Base-by-base conservation (phyloP, 345 rosid species). In the Moricandia moricandioides region DNA sequence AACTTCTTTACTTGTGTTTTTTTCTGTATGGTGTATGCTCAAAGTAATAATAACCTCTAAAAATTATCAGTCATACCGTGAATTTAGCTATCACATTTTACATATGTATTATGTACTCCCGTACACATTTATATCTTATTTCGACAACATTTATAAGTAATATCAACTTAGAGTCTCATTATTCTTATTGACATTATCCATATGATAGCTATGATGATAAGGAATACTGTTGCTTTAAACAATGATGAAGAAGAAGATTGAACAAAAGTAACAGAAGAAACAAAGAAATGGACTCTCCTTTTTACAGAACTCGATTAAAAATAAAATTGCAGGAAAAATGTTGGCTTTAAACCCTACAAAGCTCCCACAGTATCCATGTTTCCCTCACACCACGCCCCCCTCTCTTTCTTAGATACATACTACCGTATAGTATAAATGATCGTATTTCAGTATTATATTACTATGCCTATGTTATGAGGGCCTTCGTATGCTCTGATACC, bases 271-370 rank as follows among this genome's bases (percentile, higher is more conserved):
- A 26, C 63, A 78, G 77, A 78, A 72, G 58, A 60, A 68, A 72
- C 73, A 72, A 59, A 62, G 33, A 71, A 78, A 69, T 58, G 52
- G 69, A 64, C 73, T 39, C 81, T 59, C 51, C 77, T 78, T 78
- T 71, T 59, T 12, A 66, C 71, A 59, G 13, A 65, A 67, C 80
- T 70, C 77, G 77, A 66, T 78, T 71, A 59, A 78, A 27, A 72
- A 33, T 12, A 35, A 47, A 47, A 14, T 47, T 27, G 9, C 26
- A 62, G 33, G 27, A 64, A 67, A 70, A 63, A 61, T 89, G 95
- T 89, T 84, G 74, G 95, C 87, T 82, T 79, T 33, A 76, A 81
- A 73, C 89, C 95, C 88, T 80, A 85, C 97, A 89, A 6, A 65
- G 72, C 45, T 13, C 43, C 31, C 74, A 58, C 91, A 81, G 92